These are phyloP conservation scores for Hygrophorus russula DNA, from an alignment of 768 basidiomycete genomes.

Conservation along the genomic window DNA sequence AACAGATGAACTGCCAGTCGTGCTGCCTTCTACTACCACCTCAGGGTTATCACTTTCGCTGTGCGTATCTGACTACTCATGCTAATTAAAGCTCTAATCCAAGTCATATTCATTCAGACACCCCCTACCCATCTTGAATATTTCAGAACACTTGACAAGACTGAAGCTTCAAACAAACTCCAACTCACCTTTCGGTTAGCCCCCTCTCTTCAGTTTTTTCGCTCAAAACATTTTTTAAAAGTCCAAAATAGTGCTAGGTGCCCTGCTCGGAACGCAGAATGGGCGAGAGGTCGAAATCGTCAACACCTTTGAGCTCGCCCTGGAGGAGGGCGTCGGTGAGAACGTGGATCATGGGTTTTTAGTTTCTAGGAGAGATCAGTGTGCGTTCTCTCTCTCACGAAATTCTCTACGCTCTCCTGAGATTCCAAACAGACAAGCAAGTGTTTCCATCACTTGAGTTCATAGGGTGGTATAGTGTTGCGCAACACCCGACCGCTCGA, in stretches of 20 bases:
- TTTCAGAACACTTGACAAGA: slow-evolving; percentile 91
- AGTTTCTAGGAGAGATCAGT: slow-evolving; percentile 77
- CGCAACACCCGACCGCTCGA: slow-evolving; percentile 54
- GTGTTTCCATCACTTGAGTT: slow-evolving; percentile 97
- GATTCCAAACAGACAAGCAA: slow-evolving; percentile 67
- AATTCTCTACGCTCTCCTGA: neutral
- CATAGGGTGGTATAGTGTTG: slow-evolving; percentile 96
- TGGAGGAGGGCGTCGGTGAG: slow-evolving; percentile 42
- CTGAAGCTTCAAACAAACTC: slow-evolving; percentile 61
- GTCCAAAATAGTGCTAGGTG: slow-evolving; percentile 64
- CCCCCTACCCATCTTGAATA: slow-evolving; percentile 91
- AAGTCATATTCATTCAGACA: slow-evolving; percentile 48
- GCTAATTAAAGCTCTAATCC: neutral
- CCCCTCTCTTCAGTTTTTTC: slow-evolving; percentile 3
- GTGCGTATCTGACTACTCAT: slow-evolving; percentile 40
- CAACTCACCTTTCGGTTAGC: slow-evolving; percentile 53
- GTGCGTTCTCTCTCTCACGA: slow-evolving; percentile 23
- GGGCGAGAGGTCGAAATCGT: slow-evolving; percentile 96
- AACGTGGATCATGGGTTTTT: slow-evolving; percentile 77
- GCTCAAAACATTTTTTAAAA: slow-evolving; percentile 1
- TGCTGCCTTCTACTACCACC: slow-evolving; percentile 56
- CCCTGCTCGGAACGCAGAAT: slow-evolving; percentile 85
- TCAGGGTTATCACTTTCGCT: slow-evolving; percentile 68
- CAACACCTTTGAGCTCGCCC: slow-evolving; percentile 88
- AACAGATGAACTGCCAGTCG: slow-evolving; percentile 65